A percentile compares a stretch with the other conserved stretches of the same genome.
phyloP scores from a whole-genome alignment of 768 basidiomycete genomes.

The Mycena capillaripes region DNA sequence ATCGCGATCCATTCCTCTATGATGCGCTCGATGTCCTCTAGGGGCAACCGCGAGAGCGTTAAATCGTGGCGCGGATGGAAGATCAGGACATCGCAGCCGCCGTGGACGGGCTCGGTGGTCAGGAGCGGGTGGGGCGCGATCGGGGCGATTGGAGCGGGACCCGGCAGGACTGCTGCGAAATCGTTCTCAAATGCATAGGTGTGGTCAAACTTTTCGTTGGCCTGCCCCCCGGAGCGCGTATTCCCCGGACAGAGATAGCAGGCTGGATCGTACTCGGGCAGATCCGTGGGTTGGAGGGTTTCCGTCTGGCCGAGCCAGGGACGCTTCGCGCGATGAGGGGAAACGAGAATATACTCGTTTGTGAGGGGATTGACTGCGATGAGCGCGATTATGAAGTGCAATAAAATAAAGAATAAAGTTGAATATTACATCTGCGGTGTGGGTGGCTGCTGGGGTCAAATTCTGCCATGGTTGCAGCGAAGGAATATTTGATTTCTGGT shows the following conservation, averaged over 20 bases:
- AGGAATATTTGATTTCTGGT: not conserved
- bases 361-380: slow-evolving; percentile 83
- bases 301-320: slow-evolving; percentile 95
- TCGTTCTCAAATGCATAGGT: slow-evolving; percentile 87
- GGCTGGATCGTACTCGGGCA: slow-evolving; percentile 75
- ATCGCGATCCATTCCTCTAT: slow-evolving; percentile 82
- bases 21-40: slow-evolving; percentile 71
- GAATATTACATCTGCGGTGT: slow-evolving; percentile 75
- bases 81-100: slow-evolving; percentile 89
- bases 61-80: slow-evolving; percentile 91
- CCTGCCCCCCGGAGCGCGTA: slow-evolving; percentile 74
- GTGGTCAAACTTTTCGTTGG: slow-evolving; percentile 76
- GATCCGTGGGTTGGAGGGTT: slow-evolving; percentile 61
- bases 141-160: slow-evolving; percentile 69
- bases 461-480: slow-evolving; percentile 43
- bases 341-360: slow-evolving; percentile 83
- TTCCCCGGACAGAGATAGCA: slow-evolving; percentile 96
- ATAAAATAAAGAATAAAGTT: slow-evolving; percentile 8
- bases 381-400: slow-evolving; percentile 12
- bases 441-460: slow-evolving; percentile 77
- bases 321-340: slow-evolving; percentile 90
- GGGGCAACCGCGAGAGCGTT: slow-evolving; percentile 77
- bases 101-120: slow-evolving; percentile 76
- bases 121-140: slow-evolving; percentile 71
- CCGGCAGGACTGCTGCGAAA: slow-evolving; percentile 82